Percentiles rank a stretch among this genome's conserved stretches.
phyloP scores from a whole-genome alignment of 2,329 filamentous ascomycete genomes.

The Pyrenochaeta sp. region DNA sequence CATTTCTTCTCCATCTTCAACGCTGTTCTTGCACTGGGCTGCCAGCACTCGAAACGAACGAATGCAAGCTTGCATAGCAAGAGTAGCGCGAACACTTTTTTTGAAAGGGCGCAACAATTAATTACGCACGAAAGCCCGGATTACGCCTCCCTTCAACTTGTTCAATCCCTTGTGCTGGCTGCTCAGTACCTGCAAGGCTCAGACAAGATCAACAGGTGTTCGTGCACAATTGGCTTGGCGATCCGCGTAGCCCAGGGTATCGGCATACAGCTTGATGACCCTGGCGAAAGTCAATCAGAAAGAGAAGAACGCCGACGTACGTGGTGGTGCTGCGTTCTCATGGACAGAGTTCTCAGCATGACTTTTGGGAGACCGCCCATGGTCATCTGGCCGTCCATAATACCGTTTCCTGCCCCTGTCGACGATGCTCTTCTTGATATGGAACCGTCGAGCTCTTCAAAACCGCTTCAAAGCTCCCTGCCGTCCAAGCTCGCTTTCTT shows the following conservation, averaged over 20 bases:
- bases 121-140: conserved; percentile 16
- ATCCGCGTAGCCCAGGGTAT: conserved; percentile 37
- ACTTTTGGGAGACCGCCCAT: conserved; percentile 24
- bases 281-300: conserved; percentile 12
- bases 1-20: conserved; percentile 28
- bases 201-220: conserved; percentile 28
- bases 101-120: conserved; percentile 19
- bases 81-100: conserved; percentile 10
- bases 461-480: not conserved
- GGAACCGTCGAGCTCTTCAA: conserved; percentile 2
- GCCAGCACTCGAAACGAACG: conserved; percentile 18
- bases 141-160: conserved; percentile 25
- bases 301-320: conserved; percentile 19
- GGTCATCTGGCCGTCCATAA: conserved; percentile 7
- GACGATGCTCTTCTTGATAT: conserved; percentile 7
- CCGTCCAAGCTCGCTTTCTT: conserved; percentile 3
- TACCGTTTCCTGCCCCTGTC: conserved; percentile 5
- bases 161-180: conserved; percentile 34
- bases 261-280: conserved; percentile 27
- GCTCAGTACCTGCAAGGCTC: conserved; percentile 36
- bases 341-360: conserved; percentile 20
- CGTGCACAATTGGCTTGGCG: conserved; percentile 35
- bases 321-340: conserved; percentile 19
- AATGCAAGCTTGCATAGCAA: conserved; percentile 1
- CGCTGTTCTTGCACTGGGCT: conserved; percentile 32